Evolutionary conservation across 192 early-diverging fungal species (phyloP).

Genomic region (Coemansia sp.): DNA sequence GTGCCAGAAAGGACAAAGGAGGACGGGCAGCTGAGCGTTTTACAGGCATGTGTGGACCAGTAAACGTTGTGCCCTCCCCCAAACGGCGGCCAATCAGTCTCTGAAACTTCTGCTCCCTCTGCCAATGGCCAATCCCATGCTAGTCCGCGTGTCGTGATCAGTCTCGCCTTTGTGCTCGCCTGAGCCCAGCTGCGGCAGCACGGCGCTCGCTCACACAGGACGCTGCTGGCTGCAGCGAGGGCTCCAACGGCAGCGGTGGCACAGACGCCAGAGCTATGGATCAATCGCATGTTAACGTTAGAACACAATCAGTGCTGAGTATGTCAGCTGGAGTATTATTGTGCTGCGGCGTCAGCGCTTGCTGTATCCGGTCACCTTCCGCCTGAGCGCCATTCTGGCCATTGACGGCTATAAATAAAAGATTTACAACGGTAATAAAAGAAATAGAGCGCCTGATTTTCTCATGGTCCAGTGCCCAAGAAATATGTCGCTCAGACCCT

Average conservation of each 20-base stretch:
- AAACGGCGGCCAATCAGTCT: conserved; percentile 5
- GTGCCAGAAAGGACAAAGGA: conserved; percentile 5
- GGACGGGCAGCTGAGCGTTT: not conserved
- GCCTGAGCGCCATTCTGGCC: not conserved
- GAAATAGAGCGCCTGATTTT: not conserved
- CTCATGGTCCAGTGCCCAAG: no score
- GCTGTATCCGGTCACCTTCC: not conserved
- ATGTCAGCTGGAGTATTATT: not conserved
- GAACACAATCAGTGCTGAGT: no score
- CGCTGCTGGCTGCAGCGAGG: no score
- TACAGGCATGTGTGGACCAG: not conserved
- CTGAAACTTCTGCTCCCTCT: not conserved
- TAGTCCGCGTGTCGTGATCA: no score
- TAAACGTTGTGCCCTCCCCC: conserved; percentile 9
- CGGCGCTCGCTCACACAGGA: no score
- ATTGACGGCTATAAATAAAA: not conserved
- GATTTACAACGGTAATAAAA: not conserved
- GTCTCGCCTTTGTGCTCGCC: not conserved
- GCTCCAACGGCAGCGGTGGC: not conserved
- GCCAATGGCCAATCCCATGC: not conserved
- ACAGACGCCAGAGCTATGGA: not conserved
- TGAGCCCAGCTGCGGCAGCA: not conserved
- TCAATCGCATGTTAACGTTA: no score
- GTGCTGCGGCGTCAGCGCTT: not conserved
- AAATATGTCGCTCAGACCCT: no score